phyloP scores from a whole-genome alignment of 805 yeast species.

The Hanseniaspora jakobsenii region DNA sequence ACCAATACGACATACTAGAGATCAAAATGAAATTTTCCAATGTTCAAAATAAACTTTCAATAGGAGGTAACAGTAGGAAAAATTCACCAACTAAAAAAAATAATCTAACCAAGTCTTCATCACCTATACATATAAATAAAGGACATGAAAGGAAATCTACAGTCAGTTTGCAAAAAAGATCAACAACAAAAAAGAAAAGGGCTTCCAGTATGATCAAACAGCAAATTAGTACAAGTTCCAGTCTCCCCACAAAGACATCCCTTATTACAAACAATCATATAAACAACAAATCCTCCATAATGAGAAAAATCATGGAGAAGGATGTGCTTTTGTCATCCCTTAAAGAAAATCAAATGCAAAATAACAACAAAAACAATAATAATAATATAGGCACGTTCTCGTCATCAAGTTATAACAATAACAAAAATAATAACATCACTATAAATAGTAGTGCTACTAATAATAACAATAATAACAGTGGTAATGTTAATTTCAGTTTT shows the following conservation, averaged over 20 bases:
- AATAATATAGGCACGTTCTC: too few relatives aligned
- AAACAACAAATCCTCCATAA: constrained; percentile 11
- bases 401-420: too few relatives aligned
- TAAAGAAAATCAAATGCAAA: not conserved
- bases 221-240: too few relatives aligned
- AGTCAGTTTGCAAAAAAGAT: not conserved
- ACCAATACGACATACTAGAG: constrained; percentile 24
- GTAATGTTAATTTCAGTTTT: not conserved
- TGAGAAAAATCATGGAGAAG: constrained; percentile 15
- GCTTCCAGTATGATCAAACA: not conserved
- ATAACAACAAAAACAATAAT: too few relatives aligned
- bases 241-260: too few relatives aligned
- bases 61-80: not conserved
- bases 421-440: not conserved
- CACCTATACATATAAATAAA: not conserved
- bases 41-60: constrained; percentile 16
- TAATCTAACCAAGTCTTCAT: too few relatives aligned
- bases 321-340: constrained; percentile 1
- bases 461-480: not conserved
- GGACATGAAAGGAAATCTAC: not conserved
- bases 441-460: not conserved
- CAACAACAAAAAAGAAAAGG: constrained; percentile 4
- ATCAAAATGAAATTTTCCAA: constrained; percentile 26
- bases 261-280: too few relatives aligned
- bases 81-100: constrained; percentile 3